These are phyloP conservation scores for Fraxinus xanthoxyloides DNA, from an alignment of 305 asterid species.

Conservation along the genomic window DNA sequence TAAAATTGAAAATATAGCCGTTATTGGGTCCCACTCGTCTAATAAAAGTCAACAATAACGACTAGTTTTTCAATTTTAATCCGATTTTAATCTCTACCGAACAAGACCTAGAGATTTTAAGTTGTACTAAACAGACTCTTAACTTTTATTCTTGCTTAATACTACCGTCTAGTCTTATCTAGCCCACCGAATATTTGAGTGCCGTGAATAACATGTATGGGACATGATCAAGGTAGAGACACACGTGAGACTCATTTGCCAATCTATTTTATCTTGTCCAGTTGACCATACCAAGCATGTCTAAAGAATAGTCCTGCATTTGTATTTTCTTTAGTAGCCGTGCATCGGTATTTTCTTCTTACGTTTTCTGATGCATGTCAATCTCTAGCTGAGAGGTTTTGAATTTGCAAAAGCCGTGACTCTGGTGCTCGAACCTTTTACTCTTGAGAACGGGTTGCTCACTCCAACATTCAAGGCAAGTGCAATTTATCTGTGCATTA, in stretches of 20 bases:
- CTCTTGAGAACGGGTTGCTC: conserved; percentile 60
- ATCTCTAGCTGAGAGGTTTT: conserved; percentile 63
- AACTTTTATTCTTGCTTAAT: not conserved
- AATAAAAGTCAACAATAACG: too few relatives aligned
- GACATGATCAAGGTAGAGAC: not conserved
- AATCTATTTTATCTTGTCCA: not conserved
- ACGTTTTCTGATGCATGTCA: not conserved
- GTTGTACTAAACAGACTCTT: too few relatives aligned
- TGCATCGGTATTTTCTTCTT: not conserved
- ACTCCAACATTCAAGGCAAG: conserved; percentile 78
- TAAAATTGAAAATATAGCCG: too few relatives aligned
- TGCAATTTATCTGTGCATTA: not conserved
- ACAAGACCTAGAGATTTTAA: too few relatives aligned
- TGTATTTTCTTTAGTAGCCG: not conserved
- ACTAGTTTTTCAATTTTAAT: too few relatives aligned
- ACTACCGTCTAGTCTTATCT: not conserved
- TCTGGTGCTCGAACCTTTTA: conserved; percentile 55
- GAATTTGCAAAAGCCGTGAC: conserved; percentile 67
- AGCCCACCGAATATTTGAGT: not conserved
- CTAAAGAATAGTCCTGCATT: not conserved
- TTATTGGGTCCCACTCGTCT: too few relatives aligned
- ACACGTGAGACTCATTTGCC: not conserved
- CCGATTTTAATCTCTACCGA: too few relatives aligned
- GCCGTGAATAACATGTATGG: not conserved
- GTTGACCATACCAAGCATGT: not conserved